Base-by-base conservation (phyloP, 495 filamentous ascomycete genomes). In the Talaromyces wortmannii region DNA sequence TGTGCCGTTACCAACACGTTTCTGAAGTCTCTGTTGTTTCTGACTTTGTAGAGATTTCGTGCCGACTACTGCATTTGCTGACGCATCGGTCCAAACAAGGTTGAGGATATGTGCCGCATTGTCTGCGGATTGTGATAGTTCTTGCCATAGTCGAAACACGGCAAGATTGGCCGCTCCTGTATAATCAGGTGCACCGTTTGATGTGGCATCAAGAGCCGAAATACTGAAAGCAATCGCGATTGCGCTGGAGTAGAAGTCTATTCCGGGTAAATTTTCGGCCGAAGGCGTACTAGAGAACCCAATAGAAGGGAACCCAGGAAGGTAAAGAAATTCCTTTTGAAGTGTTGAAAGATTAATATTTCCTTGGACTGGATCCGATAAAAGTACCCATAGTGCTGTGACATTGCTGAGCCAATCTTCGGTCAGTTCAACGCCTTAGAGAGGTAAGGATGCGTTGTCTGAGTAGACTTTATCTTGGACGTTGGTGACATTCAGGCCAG, bases 71-170 rank as follows among this genome's bases (percentile, higher is more conserved):
- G 61, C 59, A 45, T 65, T 65, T 7, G 74, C 68, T 0, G 69
- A 60, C 3, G 66, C 30, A 48, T 78, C 73, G 0, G 74, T 74
- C 65, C 66, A 77, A 31, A 76, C 65, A 0, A 74, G 61, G 47
- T 77, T 71, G 4, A 70, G 47, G 40, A 77, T 77, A n/a, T 47
- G 12, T 0, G 58, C 59, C 2, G 63, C 59, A 2, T 49, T 51
- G 0, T 29, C 10, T 4, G 57, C n/a, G 3, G 59, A 59, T 0
- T 15, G 45, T 2, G 63, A 60, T 2, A 72, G 55, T 8, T 61
- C 57, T 52, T 72, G 67, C 70, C 72, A 76, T 18, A 49, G 52
- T 0, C 45, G 47, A 36, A 55, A 69, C 61, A 73, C 62, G 2
- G 68, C 64, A 49, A 70, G 57, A 47, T 66, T 63, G 11, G 17